Conservation (phyloP, 2,329 filamentous ascomycete species). For the Colletotrichum sp. region DNA sequence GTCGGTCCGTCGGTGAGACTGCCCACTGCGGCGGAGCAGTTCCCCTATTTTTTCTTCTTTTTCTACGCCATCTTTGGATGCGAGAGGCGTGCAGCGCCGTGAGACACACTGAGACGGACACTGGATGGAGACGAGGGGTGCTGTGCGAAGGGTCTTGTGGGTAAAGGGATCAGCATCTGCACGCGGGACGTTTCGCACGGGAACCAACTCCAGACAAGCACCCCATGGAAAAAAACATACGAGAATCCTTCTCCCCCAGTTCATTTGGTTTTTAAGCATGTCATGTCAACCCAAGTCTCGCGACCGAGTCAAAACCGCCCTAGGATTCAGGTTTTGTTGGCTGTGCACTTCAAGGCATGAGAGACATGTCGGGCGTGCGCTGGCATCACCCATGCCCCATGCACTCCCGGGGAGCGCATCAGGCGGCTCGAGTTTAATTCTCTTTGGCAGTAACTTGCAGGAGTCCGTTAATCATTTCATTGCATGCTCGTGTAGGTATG, state of each 20-base stretch:
- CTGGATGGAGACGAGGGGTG: background rate
- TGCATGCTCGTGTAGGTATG: slow-evolving; percentile 19
- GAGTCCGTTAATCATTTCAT: slow-evolving; percentile 10
- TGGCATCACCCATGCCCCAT: slow-evolving; percentile 9
- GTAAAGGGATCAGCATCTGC: background rate
- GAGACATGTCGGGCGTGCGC: background rate
- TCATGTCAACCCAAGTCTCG: background rate
- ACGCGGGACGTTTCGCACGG: background rate
- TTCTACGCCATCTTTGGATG: background rate
- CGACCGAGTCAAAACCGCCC: background rate
- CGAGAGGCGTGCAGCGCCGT: background rate
- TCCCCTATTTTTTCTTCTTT: background rate
- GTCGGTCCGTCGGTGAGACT: slow-evolving; percentile 15
- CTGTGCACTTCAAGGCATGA: background rate
- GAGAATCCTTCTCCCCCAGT: background rate
- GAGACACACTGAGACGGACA: slow-evolving; percentile 9
- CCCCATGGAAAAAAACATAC: background rate
- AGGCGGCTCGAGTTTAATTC: background rate
- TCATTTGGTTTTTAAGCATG: background rate
- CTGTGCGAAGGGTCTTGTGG: slow-evolving; percentile 5
- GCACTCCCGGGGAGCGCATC: background rate
- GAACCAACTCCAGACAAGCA: background rate
- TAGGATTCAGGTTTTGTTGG: background rate
- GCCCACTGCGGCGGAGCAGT: background rate
- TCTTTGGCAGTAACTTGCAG: background rate